Evolutionary conservation across 2,329 filamentous ascomycete species (phyloP).

Genomic region (Monosporascus sp.): DNA sequence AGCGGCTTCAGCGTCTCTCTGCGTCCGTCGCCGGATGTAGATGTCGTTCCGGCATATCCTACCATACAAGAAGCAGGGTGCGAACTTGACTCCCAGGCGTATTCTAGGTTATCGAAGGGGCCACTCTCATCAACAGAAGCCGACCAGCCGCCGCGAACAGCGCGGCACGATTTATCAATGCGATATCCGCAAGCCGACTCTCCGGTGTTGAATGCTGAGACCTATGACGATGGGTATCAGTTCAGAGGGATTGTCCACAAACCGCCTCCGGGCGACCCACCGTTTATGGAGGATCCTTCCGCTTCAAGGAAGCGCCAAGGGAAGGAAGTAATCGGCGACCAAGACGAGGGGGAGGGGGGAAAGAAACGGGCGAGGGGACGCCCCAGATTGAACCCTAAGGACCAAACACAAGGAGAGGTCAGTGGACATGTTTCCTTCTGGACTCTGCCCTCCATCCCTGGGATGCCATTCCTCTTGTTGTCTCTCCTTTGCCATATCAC

Average conservation of each 20-base stretch:
- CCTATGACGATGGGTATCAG: constrained; percentile 34
- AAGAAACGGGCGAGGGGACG: constrained; percentile 65
- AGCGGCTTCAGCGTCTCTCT: not conserved
- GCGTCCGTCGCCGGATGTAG: not conserved
- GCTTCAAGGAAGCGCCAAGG: constrained; percentile 29
- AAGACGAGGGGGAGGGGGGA: constrained; percentile 38
- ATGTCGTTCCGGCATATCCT: not conserved
- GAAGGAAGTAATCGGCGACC: constrained; percentile 23
- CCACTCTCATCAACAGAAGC: not conserved
- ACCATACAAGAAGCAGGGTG: not conserved
- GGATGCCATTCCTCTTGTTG: not conserved
- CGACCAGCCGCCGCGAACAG: not conserved
- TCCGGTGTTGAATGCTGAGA: constrained; percentile 43
- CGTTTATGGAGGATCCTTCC: constrained; percentile 13
- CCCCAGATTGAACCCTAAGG: constrained; percentile 69
- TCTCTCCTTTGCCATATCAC: not conserved
- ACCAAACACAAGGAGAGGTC: constrained; percentile 75
- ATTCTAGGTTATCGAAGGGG: not conserved
- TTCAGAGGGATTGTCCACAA: constrained; percentile 11
- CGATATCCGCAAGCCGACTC: constrained; percentile 30
- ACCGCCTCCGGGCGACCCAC: constrained; percentile 9
- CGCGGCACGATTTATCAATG: constrained; percentile 15
- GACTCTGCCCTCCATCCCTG: constrained; percentile 2
- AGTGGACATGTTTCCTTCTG: constrained; percentile 34
- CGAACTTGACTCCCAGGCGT: not conserved